A percentile compares a stretch with the other conserved stretches of the same genome.
Conservation (phyloP, 805 yeast species). For the Candida ficus region DNA sequence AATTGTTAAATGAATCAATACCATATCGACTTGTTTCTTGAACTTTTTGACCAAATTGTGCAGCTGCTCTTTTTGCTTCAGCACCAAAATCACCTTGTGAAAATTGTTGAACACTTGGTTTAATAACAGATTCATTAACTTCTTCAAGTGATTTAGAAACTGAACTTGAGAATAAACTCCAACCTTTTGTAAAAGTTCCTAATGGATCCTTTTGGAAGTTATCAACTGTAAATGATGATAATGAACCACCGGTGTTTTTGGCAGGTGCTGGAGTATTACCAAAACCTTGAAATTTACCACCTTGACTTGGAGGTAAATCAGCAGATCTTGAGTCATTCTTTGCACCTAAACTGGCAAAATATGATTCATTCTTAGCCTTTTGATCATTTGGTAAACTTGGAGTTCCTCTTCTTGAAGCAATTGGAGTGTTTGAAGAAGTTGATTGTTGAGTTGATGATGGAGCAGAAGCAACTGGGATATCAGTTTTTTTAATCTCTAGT, state of each 20-base stretch:
- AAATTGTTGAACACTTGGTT: conserved; percentile 83
- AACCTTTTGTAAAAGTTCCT: conserved; percentile 87
- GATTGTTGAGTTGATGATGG: conserved; percentile 5
- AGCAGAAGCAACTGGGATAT: conserved; percentile 3
- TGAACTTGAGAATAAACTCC: conserved; percentile 88
- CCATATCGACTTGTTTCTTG: conserved; percentile 83
- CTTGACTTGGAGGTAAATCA: conserved; percentile 84
- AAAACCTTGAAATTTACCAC: conserved; percentile 89
- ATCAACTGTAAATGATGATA: conserved; percentile 57
- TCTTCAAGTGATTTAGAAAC: conserved; percentile 80
- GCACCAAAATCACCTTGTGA: conserved; percentile 71
- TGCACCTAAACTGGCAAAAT: conserved; percentile 75
- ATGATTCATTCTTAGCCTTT: conserved; percentile 65
- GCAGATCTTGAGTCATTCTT: conserved; percentile 70
- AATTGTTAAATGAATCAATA: conserved; percentile 52
- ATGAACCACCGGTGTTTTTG: conserved; percentile 32
- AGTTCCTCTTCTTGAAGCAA: conserved; percentile 38
- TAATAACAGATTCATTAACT: conserved; percentile 82
- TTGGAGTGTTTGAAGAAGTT: conserved; percentile 21
- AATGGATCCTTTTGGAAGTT: conserved; percentile 78
- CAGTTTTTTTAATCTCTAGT: conserved; percentile 25
- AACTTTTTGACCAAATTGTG: conserved; percentile 92
- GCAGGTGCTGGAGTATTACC: conserved; percentile 69
- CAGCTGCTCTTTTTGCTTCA: conserved; percentile 90
- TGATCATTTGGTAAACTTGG: conserved; percentile 26